Evolutionary conservation across 257 asterid species (phyloP).

Genomic region (Galeopsis tetrahit): DNA sequence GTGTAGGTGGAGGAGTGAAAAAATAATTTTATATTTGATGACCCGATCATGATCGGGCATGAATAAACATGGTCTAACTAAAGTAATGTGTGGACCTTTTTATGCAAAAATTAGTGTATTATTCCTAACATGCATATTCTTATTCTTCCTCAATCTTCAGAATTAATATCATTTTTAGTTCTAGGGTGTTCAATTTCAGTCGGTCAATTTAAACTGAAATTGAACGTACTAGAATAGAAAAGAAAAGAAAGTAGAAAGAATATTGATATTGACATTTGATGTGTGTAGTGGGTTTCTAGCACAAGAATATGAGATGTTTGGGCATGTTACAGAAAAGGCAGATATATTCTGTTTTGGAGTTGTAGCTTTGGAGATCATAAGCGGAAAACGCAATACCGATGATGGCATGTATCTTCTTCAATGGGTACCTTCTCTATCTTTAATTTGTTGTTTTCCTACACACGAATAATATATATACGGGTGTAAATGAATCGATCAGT

Average conservation of each 20-base stretch:
- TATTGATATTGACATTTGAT: background rate
- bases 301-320: slow-evolving; percentile 82
- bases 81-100: too few species aligned
- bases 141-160: background rate
- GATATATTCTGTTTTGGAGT: slow-evolving; percentile 76
- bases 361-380: slow-evolving; percentile 63
- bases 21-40: too few species aligned
- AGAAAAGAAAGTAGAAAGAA: background rate
- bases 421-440: slow-evolving; percentile 54
- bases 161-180: background rate
- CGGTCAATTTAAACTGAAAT: background rate
- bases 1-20: too few species aligned
- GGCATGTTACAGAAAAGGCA: slow-evolving; percentile 75
- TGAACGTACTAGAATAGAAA: background rate
- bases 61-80: too few species aligned
- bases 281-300: slow-evolving; percentile 78
- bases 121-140: background rate
- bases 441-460: background rate
- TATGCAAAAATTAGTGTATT: slow-evolving; percentile 2
- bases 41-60: too few species aligned
- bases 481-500: too few species aligned
- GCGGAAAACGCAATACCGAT: slow-evolving; percentile 71
- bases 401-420: slow-evolving; percentile 70
- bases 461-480: background rate
- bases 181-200: background rate